These are phyloP conservation scores for Narthecium ossifragum DNA, from an alignment of 106 monocot species.

Conservation along the genomic window DNA sequence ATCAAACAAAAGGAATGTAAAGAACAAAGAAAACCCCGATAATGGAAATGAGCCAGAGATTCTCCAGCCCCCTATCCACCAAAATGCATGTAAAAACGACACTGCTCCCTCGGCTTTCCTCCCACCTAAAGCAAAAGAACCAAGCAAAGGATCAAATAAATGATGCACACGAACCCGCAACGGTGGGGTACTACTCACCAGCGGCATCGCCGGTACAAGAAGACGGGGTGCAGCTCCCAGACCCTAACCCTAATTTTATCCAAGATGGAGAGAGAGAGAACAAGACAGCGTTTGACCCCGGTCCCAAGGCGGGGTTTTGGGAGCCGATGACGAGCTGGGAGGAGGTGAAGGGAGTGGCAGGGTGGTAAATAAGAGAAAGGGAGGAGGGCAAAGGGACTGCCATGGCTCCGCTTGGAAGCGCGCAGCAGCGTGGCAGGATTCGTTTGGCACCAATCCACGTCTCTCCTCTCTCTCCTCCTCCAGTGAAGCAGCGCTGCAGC, in stretches of 20 bases:
- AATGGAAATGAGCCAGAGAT: conserved; percentile 1
- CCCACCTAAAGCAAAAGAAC: neutral
- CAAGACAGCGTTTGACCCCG: too few species aligned
- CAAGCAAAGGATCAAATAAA: neutral
- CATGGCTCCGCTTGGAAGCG: neutral
- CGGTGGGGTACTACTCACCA: neutral
- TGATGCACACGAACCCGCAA: neutral
- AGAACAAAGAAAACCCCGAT: neutral
- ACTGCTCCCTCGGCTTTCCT: neutral
- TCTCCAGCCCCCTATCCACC: neutral
- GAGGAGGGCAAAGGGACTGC: neutral
- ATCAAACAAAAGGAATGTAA: neutral
- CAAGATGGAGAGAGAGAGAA: neutral
- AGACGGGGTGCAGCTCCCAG: neutral
- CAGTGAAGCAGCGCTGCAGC: neutral
- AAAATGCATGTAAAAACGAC: neutral
- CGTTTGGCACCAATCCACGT: too few species aligned
- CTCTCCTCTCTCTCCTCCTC: neutral
- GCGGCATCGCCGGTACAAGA: neutral
- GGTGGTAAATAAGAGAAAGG: conserved; percentile 1
- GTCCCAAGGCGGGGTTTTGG: neutral
- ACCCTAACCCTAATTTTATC: conserved; percentile 11
- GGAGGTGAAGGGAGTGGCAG: conserved; percentile 1
- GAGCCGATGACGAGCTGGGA: neutral
- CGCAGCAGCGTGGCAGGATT: neutral